These are phyloP conservation scores for Phytophthora crassamura DNA, from an alignment of 352 stramenopile species.

Conservation along the genomic window DNA sequence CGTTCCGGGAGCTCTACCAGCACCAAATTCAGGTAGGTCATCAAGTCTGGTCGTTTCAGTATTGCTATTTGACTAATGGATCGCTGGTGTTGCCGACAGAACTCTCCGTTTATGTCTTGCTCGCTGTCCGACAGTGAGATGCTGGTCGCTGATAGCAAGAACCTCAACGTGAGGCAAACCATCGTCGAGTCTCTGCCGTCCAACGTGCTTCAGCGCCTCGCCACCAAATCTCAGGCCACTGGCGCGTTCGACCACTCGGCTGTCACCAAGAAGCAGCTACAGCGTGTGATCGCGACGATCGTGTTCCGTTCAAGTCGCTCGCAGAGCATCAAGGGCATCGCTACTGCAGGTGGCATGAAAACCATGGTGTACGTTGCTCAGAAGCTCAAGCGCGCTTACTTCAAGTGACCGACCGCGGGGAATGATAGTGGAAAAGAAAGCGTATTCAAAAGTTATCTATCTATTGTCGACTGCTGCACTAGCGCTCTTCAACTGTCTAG, in stretches of 20 bases:
- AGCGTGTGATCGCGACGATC: conserved; percentile 65
- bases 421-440: conserved; percentile 12
- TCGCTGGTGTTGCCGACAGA: conserved; percentile 38
- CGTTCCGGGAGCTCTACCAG: conserved; percentile 79
- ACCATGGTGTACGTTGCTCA: conserved; percentile 81
- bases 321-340: conserved; percentile 91
- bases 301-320: conserved; percentile 87
- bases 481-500: conserved; percentile 8
- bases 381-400: conserved; percentile 90
- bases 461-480: conserved; percentile 15
- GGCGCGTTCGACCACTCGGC: conserved; percentile 34
- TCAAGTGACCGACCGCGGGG: conserved; percentile 50
- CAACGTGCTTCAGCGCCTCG: conserved; percentile 51
- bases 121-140: conserved; percentile 52
- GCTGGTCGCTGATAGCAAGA: conserved; percentile 57
- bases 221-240: conserved; percentile 33
- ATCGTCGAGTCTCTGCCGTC: conserved; percentile 64
- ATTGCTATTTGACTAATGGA: neutral
- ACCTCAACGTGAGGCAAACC: conserved; percentile 42
- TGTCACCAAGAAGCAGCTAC: conserved; percentile 72
- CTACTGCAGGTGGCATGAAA: conserved; percentile 84
- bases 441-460: conserved; percentile 39
- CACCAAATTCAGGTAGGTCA: conserved; percentile 71
- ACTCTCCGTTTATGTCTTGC: conserved; percentile 65
- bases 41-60: neutral